Percentiles rank a stretch among this genome's conserved stretches.
These are phyloP conservation scores for Globisporangium sylvaticum DNA, from an alignment of 352 stramenopile species.

Conservation along the genomic window DNA sequence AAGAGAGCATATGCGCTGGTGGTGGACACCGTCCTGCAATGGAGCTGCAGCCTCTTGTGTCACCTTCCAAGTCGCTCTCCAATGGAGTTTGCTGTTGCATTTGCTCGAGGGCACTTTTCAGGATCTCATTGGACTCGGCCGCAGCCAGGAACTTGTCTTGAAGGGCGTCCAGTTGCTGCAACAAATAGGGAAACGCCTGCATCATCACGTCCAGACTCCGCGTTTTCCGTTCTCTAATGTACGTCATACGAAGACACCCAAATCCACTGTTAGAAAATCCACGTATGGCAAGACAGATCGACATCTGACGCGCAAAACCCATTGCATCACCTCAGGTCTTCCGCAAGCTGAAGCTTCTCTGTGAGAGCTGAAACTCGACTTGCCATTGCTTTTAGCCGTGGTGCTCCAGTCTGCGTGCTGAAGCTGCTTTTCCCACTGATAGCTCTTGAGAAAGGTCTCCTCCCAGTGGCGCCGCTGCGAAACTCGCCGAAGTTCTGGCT, in stretches of 20 bases:
- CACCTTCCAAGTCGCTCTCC: not conserved
- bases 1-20: not conserved
- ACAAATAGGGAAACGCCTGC: conserved; percentile 32
- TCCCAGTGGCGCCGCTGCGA: conserved; percentile 3
- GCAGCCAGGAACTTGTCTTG: conserved; percentile 43
- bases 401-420: conserved; percentile 5
- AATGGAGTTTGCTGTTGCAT: conserved; percentile 18
- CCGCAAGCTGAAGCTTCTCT: conserved; percentile 30
- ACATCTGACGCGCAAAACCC: not conserved
- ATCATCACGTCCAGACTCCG: conserved; percentile 42
- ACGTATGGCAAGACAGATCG: too few species aligned
- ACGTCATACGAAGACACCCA: too few species aligned
- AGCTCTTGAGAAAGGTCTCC: conserved; percentile 10
- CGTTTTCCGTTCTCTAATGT: conserved; percentile 42
- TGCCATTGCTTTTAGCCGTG: conserved; percentile 6
- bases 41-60: not conserved
- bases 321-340: conserved; percentile 32
- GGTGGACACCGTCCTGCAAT: not conserved
- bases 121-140: conserved; percentile 48
- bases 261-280: too few species aligned
- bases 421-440: conserved; percentile 7
- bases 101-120: conserved; percentile 43
- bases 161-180: conserved; percentile 43
- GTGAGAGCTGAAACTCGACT: conserved; percentile 25
- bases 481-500: conserved; percentile 33